Evolutionary conservation across 2,329 filamentous ascomycete species (phyloP), one percentile per base, ranked within the genome.

Genomic region (Penicillium digitatum): DNA sequence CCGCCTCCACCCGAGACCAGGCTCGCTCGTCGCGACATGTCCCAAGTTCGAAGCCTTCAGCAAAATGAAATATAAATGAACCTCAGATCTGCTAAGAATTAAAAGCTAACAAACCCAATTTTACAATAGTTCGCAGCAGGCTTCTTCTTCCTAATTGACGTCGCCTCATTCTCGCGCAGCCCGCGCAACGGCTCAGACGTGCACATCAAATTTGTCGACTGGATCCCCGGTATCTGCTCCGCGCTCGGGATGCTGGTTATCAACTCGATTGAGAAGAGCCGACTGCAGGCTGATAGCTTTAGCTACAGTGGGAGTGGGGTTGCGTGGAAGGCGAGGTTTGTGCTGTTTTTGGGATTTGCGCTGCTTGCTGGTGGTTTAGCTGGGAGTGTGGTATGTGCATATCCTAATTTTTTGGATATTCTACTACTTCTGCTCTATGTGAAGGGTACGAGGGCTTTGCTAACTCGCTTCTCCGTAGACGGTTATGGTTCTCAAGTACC

Each of bases 181-280:
- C 66, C 76, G 52, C 79, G 78, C 66, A 87, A 87, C 70, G 82
- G 81, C 59, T 82, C 82, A 48, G 72, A 79, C 56, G 79, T 85
- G 20, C 83, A 87, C 72, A 79, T 88, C 67, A 87, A 82, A 70
- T 87, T 88, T 71, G 79, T 87, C 62, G 85, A 88, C 76, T 88
- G 85, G 85, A 85, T 88, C 62, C 86, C 85, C 3, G 81, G 82
- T 57, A 88, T 88, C 73, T 88, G 86, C 77, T 86, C 82, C 40
- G 79, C 82, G 57, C 78, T 88, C 31, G 85, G 85, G 57, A 87
- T 88, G 85, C 79, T 88, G 48, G 83, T 88, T 63, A 87, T 88
- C 77, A 88, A 88, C 72, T 84, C 80, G 58, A 87, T 88, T 66
- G 85, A 88, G 67, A 88, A 88, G 74, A 81, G 82, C 26, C 78